These are phyloP conservation scores for Poa annua DNA, from an alignment of 176 grass and related monocot species.

Conservation along the genomic window DNA sequence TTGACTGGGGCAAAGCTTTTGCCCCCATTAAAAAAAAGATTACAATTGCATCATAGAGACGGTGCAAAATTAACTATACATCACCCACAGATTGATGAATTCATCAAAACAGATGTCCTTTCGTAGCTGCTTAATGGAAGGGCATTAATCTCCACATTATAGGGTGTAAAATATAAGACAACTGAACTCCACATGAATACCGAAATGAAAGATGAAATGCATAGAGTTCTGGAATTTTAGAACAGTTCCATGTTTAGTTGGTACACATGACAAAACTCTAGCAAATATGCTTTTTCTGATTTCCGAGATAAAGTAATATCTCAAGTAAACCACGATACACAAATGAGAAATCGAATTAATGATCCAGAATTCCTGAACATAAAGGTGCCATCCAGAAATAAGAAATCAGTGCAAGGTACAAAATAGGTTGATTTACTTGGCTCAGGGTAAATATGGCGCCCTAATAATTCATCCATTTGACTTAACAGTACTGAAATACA, in stretches of 20 bases:
- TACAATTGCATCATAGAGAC: background rate
- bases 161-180: background rate
- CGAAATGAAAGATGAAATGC: background rate
- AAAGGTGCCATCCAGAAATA: slow-evolving; percentile 3
- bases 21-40: background rate
- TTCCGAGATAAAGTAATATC: background rate
- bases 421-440: background rate
- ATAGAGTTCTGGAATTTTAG: background rate
- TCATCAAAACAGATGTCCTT: background rate
- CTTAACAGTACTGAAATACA: background rate
- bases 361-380: slow-evolving; percentile 8
- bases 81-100: too few relatives aligned
- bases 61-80: background rate
- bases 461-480: background rate
- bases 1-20: too few relatives aligned
- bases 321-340: slow-evolving; percentile 4
- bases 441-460: background rate
- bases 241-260: background rate
- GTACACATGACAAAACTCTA: background rate
- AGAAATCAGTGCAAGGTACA: background rate
- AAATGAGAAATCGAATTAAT: background rate
- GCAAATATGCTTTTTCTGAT: background rate
- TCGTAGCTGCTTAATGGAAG: background rate
- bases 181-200: slow-evolving; percentile 13
- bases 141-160: slow-evolving; percentile 1